These are phyloP conservation scores for Lizonia empirigonia DNA, from an alignment of 2,329 filamentous ascomycete species.

Conservation along the genomic window DNA sequence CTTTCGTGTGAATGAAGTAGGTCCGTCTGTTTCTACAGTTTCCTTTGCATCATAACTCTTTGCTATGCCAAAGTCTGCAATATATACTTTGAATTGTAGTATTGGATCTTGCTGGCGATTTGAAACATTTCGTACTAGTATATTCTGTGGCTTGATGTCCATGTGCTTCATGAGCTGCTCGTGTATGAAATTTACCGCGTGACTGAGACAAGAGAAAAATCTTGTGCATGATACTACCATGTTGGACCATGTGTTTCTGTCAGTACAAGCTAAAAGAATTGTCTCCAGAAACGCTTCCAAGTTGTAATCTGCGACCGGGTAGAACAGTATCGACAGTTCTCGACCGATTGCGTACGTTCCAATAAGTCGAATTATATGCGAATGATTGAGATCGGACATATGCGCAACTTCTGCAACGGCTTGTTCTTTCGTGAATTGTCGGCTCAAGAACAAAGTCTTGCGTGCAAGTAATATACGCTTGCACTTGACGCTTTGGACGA, in stretches of 20 bases:
- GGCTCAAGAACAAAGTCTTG: conserved; percentile 23
- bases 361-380: conserved; percentile 27
- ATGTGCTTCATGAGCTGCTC: conserved; percentile 25
- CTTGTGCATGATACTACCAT: neutral
- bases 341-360: too few relatives aligned
- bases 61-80: conserved; percentile 36
- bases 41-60: conserved; percentile 15
- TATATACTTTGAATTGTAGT: too few relatives aligned
- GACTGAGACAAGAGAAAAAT: conserved; percentile 21
- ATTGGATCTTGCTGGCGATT: too few relatives aligned
- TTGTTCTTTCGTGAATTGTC: conserved; percentile 23
- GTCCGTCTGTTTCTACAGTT: neutral
- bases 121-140: conserved; percentile 21
- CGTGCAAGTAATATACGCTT: conserved; percentile 25
- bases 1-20: neutral
- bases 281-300: conserved; percentile 23
- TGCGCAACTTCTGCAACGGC: conserved; percentile 29
- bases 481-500: conserved; percentile 24
- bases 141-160: conserved; percentile 36
- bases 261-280: neutral
- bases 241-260: neutral
- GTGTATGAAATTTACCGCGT: conserved; percentile 25
- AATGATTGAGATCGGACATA: conserved; percentile 19
- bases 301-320: conserved; percentile 26
- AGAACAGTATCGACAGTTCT: conserved; percentile 26